phyloP scores from a whole-genome alignment of 164 flowering plant species.

The Aristolochia californica region DNA sequence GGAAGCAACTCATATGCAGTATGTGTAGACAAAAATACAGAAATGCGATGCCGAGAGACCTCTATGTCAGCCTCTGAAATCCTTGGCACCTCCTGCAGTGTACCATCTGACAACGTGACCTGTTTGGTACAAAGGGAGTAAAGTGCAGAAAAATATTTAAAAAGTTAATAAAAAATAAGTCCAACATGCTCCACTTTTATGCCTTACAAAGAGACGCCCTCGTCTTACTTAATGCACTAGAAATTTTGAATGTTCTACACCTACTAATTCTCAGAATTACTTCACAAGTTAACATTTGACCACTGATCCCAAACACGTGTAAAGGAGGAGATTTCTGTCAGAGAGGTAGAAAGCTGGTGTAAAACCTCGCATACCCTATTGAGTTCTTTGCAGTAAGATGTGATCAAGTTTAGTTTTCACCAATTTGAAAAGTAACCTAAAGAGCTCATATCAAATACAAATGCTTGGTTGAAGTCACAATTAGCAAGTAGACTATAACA shows the following conservation, averaged over 20 bases:
- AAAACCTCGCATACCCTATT: no score
- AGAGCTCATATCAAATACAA: no score
- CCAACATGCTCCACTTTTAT: conserved; percentile 1
- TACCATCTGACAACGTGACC: conserved; percentile 39
- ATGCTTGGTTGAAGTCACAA: no score
- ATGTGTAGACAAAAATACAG: conserved; percentile 58
- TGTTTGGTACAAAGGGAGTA: conserved; percentile 13
- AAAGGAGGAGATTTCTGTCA: no score
- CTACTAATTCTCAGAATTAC: no score
- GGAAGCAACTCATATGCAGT: conserved; percentile 88
- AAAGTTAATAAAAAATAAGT: background rate
- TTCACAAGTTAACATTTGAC: no score
- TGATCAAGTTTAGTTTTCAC: no score
- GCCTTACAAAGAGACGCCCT: background rate
- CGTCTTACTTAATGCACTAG: no score
- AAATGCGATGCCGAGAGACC: conserved; percentile 58
- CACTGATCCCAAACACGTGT: no score
- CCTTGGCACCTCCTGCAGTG: conserved; percentile 38
- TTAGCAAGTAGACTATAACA: no score
- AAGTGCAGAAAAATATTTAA: background rate
- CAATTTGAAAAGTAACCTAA: no score
- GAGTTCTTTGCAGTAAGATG: no score
- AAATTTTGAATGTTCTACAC: background rate
- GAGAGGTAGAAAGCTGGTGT: background rate
- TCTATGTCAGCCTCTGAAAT: conserved; percentile 62